Evolutionary conservation across 2,329 filamentous ascomycete genomes (phyloP).

Genomic region (Penicillium palitans): DNA sequence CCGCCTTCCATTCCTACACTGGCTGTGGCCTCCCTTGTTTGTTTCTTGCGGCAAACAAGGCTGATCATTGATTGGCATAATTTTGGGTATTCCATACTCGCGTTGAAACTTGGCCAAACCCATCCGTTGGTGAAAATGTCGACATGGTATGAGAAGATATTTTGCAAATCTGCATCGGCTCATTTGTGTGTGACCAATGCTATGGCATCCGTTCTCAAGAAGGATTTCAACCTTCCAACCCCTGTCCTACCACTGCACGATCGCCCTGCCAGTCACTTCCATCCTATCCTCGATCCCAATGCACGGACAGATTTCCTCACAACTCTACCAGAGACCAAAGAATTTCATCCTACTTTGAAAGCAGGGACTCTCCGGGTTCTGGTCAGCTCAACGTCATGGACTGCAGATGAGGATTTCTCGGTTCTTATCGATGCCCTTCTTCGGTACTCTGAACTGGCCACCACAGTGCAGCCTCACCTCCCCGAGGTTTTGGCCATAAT

Average conservation of each 20-base stretch:
- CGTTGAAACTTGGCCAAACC: conserved; percentile 58
- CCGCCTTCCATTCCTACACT: conserved; percentile 93
- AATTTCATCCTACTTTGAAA: conserved; percentile 60
- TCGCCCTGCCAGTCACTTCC: conserved; percentile 79
- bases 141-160: conserved; percentile 71
- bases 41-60: conserved; percentile 73
- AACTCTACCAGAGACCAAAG: conserved; percentile 63
- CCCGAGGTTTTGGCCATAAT: conserved; percentile 83
- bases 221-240: conserved; percentile 64
- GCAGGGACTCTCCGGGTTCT: conserved; percentile 65
- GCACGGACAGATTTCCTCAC: conserved; percentile 62
- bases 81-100: conserved; percentile 93
- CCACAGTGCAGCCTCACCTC: conserved; percentile 47
- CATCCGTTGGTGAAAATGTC: conserved; percentile 79
- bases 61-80: conserved; percentile 98
- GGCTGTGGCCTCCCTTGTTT: conserved; percentile 69
- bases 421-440: conserved; percentile 81
- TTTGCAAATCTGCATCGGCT: conserved; percentile 67
- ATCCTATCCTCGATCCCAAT: conserved; percentile 58
- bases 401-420: conserved; percentile 91
- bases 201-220: conserved; percentile 73
- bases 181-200: conserved; percentile 88
- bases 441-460: conserved; percentile 62
- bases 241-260: conserved; percentile 78
- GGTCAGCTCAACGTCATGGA: conserved; percentile 96